Percentiles rank a stretch among this genome's conserved stretches.
These are phyloP conservation scores for Nemania diffusa DNA, from an alignment of 2,329 filamentous ascomycete species.

Conservation along the genomic window DNA sequence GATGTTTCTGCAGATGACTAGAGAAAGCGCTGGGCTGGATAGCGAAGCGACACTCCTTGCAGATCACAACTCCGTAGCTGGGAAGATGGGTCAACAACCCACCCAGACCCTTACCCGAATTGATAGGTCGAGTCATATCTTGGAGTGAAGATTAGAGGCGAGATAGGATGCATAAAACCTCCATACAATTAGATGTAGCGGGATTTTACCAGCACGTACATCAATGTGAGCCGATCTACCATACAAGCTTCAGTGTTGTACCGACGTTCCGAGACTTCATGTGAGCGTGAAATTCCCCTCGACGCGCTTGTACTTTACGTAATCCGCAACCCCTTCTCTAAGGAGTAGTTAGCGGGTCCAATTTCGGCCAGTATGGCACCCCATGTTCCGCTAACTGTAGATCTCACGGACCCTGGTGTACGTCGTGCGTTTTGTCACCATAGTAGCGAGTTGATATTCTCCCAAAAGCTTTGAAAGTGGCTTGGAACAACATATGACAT, in stretches of 20 bases:
- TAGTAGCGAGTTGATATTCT: background rate
- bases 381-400: slow-evolving; percentile 26
- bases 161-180: background rate
- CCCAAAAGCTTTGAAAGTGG: background rate
- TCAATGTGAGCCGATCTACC: background rate
- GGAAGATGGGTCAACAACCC: slow-evolving; percentile 26
- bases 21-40: slow-evolving; percentile 32
- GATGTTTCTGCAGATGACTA: slow-evolving; percentile 31
- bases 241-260: background rate
- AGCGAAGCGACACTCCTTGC: slow-evolving; percentile 28
- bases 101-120: slow-evolving; percentile 7
- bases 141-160: background rate
- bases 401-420: background rate
- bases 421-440: background rate
- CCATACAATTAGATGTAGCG: too few species aligned
- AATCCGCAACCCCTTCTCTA: background rate
- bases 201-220: background rate
- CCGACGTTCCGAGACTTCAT: background rate
- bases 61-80: slow-evolving; percentile 26
- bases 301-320: background rate
- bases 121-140: slow-evolving; percentile 24
- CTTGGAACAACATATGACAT: slow-evolving; percentile 18
- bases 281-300: background rate
- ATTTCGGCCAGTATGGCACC: slow-evolving; percentile 18
- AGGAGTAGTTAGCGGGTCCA: background rate